These are phyloP conservation scores for Luvunga scandens DNA, from an alignment of 345 rosid species.

Conservation along the genomic window DNA sequence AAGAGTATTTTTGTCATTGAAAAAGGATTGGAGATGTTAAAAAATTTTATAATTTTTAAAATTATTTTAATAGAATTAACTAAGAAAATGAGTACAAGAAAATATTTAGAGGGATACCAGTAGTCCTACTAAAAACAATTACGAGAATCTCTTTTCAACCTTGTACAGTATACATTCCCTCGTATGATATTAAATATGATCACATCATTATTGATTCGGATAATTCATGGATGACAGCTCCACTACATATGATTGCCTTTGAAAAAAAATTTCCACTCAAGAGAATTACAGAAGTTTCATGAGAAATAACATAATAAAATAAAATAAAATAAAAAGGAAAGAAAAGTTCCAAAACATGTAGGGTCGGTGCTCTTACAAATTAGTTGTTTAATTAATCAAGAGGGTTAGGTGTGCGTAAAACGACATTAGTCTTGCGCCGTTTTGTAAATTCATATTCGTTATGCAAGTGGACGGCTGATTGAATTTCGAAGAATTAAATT, in stretches of 20 bases:
- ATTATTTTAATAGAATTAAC: too few species aligned
- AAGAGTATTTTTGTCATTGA: too few species aligned
- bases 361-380: neutral
- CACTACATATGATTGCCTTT: slow-evolving; percentile 6
- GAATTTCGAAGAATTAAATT: neutral
- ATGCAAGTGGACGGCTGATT: neutral
- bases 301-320: neutral
- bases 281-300: slow-evolving; percentile 1
- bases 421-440: neutral
- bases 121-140: too few species aligned
- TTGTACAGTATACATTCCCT: too few species aligned
- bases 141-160: too few species aligned
- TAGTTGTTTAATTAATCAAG: neutral
- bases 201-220: too few species aligned
- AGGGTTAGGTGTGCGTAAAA: neutral
- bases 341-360: neutral
- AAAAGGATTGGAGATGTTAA: rapidly evolving
- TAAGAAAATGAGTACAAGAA: rapidly evolving
- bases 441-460: too few species aligned
- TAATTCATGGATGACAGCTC: slow-evolving; percentile 13
- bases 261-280: too few species aligned
- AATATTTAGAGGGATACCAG: too few species aligned
- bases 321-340: neutral
- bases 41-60: too few species aligned
- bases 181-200: too few species aligned